Percentiles rank a stretch among this genome's conserved stretches.
These are phyloP conservation scores for Rhizoclosmatium sp. DNA, from an alignment of 192 early-diverging fungal genomes.

Conservation along the genomic window DNA sequence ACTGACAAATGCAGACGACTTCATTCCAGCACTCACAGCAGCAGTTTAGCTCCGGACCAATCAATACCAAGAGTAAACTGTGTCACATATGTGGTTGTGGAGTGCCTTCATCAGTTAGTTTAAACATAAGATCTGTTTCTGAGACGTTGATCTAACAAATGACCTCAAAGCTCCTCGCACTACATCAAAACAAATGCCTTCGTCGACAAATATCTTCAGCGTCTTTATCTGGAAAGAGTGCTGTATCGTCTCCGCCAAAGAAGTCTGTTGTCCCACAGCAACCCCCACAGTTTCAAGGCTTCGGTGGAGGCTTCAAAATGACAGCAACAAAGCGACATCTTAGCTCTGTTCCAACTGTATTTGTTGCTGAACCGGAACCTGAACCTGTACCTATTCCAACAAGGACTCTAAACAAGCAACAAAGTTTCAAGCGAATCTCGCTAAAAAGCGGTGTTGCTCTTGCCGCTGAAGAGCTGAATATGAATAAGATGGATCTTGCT, in stretches of 20 bases:
- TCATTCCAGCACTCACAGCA: background rate
- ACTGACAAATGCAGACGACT: no score
- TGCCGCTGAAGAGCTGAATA: conserved; percentile 9
- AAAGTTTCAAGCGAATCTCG: background rate
- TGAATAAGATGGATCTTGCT: background rate
- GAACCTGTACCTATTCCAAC: background rate
- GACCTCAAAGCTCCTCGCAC: conserved; percentile 11
- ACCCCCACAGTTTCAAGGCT: conserved; percentile 3
- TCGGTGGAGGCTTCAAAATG: background rate
- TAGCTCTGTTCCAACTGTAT: conserved; percentile 20
- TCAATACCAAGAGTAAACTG: conserved; percentile 1
- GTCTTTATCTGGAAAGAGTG: background rate
- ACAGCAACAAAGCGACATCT: conserved; percentile 7
- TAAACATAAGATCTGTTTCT: background rate
- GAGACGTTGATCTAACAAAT: background rate
- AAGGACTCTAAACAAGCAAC: background rate
- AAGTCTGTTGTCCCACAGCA: background rate
- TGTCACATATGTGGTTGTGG: conserved; percentile 30
- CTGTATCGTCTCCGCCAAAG: background rate
- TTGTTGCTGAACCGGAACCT: background rate
- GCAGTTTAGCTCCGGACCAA: conserved; percentile 20
- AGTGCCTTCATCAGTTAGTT: conserved; percentile 13
- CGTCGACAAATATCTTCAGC: conserved; percentile 9
- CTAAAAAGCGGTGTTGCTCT: background rate
- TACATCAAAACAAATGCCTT: conserved; percentile 29